Evolutionary conservation across 345 rosid genomes (phyloP), one percentile per base, ranked within the genome.

Genomic region (Arabidopsis thaliana): DNA sequence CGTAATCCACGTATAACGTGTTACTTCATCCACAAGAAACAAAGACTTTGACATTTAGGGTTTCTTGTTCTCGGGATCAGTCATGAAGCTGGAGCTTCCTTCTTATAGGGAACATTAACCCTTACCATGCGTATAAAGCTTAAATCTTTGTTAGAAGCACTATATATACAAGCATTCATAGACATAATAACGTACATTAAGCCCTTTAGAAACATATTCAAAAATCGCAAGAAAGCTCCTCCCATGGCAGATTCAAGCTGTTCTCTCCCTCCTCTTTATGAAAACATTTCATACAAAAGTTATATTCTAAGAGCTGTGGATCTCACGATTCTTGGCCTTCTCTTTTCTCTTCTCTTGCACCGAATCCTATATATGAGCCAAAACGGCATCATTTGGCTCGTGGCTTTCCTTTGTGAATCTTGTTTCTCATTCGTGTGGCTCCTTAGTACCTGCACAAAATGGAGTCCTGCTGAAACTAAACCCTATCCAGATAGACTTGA

Each of bases 381-480:
- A 57, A 83, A 79, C 57, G 95, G 86, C 14, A 38, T 52, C 38
- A 63, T 77, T 7, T 90, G 91, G 97, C 30, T 82, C 48, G 79
- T 92, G 22, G 92, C 91, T 34, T 74, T 88, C 57, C 37, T 80
- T 0, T 92, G 96, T 58, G 93, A 92, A 81, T 73, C 83, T 11
- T 83, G 76, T 50, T 90, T 92, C 80, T 53, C 85, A 20, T 79
- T 87, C 71, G 1, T 59, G 7, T 92, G 92, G 88, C 4, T 80
- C 32, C 79, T 88, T 76, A 20, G 51, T 13, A 40, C 83, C 37
- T 78, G 4, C 81, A 20, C 23, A 55, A 88, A 86, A 80, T 90
- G 97, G 92, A 88, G 59, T 69, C 96, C 87, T 20, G 80, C 81
- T 7, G 59, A 74, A 0, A 68, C 73, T 71, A 80, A 72, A 72